A percentile compares a stretch with the other conserved stretches of the same genome.
These are phyloP conservation scores for Boletus subparvulus DNA, from an alignment of 768 basidiomycete genomes.

Conservation along the genomic window DNA sequence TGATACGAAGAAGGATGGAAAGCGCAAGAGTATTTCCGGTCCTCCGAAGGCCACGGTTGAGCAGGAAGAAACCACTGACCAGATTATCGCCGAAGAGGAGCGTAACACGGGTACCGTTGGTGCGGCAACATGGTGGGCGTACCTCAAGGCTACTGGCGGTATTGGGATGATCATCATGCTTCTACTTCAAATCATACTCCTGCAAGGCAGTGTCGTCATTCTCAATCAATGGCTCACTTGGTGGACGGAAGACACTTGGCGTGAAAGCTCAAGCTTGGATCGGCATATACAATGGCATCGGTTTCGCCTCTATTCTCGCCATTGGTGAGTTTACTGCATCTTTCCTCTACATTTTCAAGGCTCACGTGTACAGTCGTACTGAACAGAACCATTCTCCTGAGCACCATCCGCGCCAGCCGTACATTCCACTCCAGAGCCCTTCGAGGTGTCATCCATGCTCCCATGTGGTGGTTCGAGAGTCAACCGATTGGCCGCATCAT, in stretches of 20 bases:
- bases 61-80: conserved; percentile 10
- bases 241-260: conserved; percentile 28
- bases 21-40: conserved; percentile 19
- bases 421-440: conserved; percentile 26
- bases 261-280: conserved; percentile 29
- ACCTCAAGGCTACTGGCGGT: conserved; percentile 32
- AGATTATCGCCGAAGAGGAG: conserved; percentile 27
- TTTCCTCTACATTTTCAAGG: background rate
- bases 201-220: conserved; percentile 26
- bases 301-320: conserved; percentile 14
- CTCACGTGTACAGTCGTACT: conserved; percentile 23
- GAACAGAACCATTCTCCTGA: conserved; percentile 25
- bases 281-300: conserved; percentile 31
- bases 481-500: conserved; percentile 45
- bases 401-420: conserved; percentile 29
- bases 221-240: conserved; percentile 33
- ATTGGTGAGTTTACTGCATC: conserved; percentile 14
- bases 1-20: conserved; percentile 13
- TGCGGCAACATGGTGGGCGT: conserved; percentile 31
- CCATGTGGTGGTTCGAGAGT: conserved; percentile 33
- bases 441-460: conserved; percentile 24
- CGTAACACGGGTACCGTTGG: conserved; percentile 26
- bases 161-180: conserved; percentile 18
- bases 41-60: conserved; percentile 10
- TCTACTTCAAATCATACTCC: conserved; percentile 18